phyloP scores from a whole-genome alignment of 352 stramenopile species.

The Pythium apleroticum region DNA sequence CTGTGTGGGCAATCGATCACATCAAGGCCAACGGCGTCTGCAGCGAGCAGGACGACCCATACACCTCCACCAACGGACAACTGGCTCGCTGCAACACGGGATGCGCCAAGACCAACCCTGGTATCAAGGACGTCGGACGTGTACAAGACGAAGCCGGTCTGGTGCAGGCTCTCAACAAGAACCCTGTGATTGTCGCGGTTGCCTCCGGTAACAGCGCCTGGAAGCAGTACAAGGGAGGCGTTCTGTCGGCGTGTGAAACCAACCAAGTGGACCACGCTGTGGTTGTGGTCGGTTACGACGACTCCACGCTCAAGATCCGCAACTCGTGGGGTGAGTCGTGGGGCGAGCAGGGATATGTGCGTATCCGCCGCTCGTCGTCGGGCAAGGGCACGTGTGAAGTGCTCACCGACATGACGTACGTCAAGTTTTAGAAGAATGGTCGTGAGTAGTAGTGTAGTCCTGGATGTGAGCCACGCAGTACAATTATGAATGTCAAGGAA shows the following conservation, averaged over 20 bases:
- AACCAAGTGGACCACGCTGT: constrained; percentile 96
- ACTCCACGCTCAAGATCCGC: constrained; percentile 92
- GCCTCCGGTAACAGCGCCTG: constrained; percentile 93
- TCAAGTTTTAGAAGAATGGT: constrained; percentile 34
- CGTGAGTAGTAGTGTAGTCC: constrained; percentile 2
- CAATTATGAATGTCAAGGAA: constrained; percentile 14
- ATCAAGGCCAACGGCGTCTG: constrained; percentile 86
- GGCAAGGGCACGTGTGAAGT: constrained; percentile 56
- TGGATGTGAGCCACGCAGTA: constrained; percentile 6
- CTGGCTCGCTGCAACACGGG: constrained; percentile 10
- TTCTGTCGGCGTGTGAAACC: constrained; percentile 75
- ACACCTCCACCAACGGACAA: constrained; percentile 35
- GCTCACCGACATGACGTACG: constrained; percentile 53
- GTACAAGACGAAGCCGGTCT: constrained; percentile 60
- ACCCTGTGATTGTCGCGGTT: constrained; percentile 94
- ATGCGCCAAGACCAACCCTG: constrained; percentile 16
- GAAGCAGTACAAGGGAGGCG: constrained; percentile 96
- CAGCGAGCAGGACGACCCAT: constrained; percentile 77
- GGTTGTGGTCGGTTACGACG: constrained; percentile 94
- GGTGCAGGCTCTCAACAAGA: constrained; percentile 83
- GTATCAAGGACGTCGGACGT: constrained; percentile 9
- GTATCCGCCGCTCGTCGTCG: constrained; percentile 75
- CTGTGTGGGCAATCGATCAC: constrained; percentile 92
- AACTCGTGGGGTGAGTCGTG: constrained; percentile 98
- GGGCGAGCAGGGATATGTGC: constrained; percentile 94